A percentile compares a stretch with the other conserved stretches of the same genome.
These are phyloP conservation scores for Pyrenula massariospora DNA, from an alignment of 495 filamentous ascomycete species.

Conservation along the genomic window DNA sequence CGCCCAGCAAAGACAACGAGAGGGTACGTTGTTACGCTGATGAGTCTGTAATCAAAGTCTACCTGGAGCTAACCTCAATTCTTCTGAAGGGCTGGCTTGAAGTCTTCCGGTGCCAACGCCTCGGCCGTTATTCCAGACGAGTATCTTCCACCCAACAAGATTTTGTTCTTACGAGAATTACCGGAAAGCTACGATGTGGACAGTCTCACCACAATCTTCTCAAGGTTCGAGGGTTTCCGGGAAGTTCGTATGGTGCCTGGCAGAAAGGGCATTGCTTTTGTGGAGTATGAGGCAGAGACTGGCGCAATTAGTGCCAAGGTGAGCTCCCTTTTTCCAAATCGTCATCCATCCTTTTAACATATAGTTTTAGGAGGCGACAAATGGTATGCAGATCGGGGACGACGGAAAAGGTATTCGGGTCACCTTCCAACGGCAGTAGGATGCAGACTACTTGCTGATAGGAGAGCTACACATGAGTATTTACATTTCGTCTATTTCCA, in stretches of 20 bases:
- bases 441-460: no score
- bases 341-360: not conserved
- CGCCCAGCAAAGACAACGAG: constrained; percentile 63
- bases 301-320: constrained; percentile 84
- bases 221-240: constrained; percentile 84
- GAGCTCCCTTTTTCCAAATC: not conserved
- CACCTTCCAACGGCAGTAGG: constrained; percentile 81
- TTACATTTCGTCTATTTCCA: no score
- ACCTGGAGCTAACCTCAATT: not conserved
- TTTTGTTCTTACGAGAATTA: constrained; percentile 88
- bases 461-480: no score
- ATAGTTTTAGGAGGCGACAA: constrained; percentile 53
- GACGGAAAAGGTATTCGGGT: constrained; percentile 61
- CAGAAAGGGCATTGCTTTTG: constrained; percentile 83
- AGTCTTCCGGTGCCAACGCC: constrained; percentile 56
- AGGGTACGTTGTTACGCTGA: constrained; percentile 18
- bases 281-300: constrained; percentile 85
- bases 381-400: constrained; percentile 74
- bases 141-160: constrained; percentile 94
- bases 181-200: constrained; percentile 81
- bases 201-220: constrained; percentile 67
- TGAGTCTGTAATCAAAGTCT: not conserved
- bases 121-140: constrained; percentile 84
- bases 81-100: constrained; percentile 55
- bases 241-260: constrained; percentile 85